Base-by-base conservation (phyloP, 305 asterid genomes). In the Fraxinus dipetala region DNA sequence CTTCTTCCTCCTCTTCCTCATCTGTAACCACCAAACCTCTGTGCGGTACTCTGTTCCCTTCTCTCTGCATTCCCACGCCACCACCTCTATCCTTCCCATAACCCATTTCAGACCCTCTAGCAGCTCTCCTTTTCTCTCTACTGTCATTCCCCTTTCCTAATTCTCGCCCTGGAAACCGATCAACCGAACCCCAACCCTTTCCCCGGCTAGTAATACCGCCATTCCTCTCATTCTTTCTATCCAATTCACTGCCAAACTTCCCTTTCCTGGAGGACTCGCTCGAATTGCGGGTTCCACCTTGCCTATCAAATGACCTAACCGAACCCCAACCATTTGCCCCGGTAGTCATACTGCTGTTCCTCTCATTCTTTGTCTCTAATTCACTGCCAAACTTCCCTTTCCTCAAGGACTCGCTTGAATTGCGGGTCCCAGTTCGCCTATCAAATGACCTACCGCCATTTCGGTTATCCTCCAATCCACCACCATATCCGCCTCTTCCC, bases 1-100 rank as follows among this genome's bases (percentile, higher is more conserved):
- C 83, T 85, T 79, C 90, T 61, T 85, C 88, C 5, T 83, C 90
- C 40, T 84, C 72, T 1, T 65, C 88, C 20, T 76, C 95, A 74
- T 88, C 92, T 14, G 91, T 85, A 76, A 77, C 69, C 32, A 67
- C 69, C 10, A 78, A 5, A 78, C 87, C 87, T 74, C 91, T 87
- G 81, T 67, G 88, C 5, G 84, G 88, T 80, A 80, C 67, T 80
- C 78, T 73, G 81, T 45, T 89, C 80, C 83, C 87, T 79, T 26
- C 92, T 83, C 81, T 82, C 82, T 76, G 63, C 80, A 51, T 81
- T 3, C 82, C 85, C 80, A 81, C 79, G 78, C 85, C 82, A 56
- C 83, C 88, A 35, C 87, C 83, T 79, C 89, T 83, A 31, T 72
- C 85, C 76, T 86, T 87, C 54, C 86, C 88, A 75, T 75, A 82